Base-by-base conservation (phyloP, 2,329 filamentous ascomycete species). In the Colletotrichum sp. region DNA sequence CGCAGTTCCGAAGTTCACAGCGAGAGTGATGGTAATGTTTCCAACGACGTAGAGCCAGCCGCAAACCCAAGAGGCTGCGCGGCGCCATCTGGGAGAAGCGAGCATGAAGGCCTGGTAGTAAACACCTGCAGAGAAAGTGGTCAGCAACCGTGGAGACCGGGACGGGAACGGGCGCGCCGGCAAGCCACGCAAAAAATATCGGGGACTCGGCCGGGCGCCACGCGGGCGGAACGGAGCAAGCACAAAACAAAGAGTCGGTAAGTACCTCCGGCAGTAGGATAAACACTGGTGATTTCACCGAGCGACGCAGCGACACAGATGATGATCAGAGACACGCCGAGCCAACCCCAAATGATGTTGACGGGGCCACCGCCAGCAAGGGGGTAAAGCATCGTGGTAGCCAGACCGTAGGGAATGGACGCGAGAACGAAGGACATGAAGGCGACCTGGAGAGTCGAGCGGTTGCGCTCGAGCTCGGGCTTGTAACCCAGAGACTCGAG, bases 61-160 rank as follows among this genome's bases (percentile, higher is more conserved):
- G 78, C 92, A 94, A 77, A 94, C 91, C 91, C 93, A 95, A 36
- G 92, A 92, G 19, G 93, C 88, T 19, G 94, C 85, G 57, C 89
- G 90, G 69, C 93, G 92, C 85, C 90, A 93, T 19, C 83, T 84
- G 30, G 89, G 83, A 22, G 92, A 89, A 0, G 93, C 89, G 16
- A 96, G 90, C 91, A 95, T 95, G 82, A 94, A 95, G 8, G 93
- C 93, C 86, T 95, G 93, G 83, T 95, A 95, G 86, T 96, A 95
- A 70, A 95, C 93, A 72, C 86, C 86, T 86, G 44, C 39, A 25
- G 15, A 65, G 44, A 44, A 73, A 44, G 22, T 36, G 25, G 55
- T 72, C 52, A 76, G 73, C 59, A 77, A 52, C n/a, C 70, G 72
- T 78, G 57, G 68, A 77, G 55, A 44, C 52, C 71, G 44, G 44